Evolutionary conservation across 75 land plant species (phyloP).

Genomic region (Cupressus sempervirens): DNA sequence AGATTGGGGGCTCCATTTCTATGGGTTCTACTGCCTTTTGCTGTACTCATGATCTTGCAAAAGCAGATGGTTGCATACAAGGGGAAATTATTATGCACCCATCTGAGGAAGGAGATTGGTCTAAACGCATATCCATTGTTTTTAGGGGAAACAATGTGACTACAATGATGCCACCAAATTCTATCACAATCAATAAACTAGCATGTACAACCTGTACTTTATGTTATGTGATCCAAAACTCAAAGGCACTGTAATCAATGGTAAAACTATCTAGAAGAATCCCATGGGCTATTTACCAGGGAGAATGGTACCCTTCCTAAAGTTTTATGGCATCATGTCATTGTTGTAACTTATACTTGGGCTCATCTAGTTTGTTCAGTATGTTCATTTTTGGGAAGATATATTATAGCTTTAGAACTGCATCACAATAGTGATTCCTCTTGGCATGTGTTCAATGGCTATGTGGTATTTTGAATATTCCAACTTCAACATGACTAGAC

Average conservation of each 20-base stretch:
- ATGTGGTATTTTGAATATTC: slow-evolving; percentile 52
- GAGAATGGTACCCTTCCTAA: slow-evolving; percentile 43
- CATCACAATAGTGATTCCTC: slow-evolving; percentile 41
- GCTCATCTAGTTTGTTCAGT: slow-evolving; percentile 41
- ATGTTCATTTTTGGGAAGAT: slow-evolving; percentile 36
- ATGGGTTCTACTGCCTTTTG: slow-evolving; percentile 25
- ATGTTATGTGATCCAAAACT: slow-evolving; percentile 46
- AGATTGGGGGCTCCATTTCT: slow-evolving; percentile 33
- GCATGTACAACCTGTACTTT: slow-evolving; percentile 48
- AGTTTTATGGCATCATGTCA: slow-evolving; percentile 45
- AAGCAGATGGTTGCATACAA: slow-evolving; percentile 19
- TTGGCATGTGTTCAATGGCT: slow-evolving; percentile 52
- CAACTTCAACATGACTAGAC: slow-evolving; percentile 43
- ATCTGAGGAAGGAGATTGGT: slow-evolving; percentile 26
- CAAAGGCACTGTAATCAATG: slow-evolving; percentile 24
- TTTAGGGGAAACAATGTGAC: slow-evolving; percentile 17
- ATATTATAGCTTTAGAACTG: slow-evolving; percentile 42
- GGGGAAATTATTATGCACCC: slow-evolving; percentile 38
- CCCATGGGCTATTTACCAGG: slow-evolving; percentile 50
- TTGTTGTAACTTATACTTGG: slow-evolving; percentile 45
- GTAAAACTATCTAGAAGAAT: slow-evolving; percentile 44
- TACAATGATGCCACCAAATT: slow-evolving; percentile 17
- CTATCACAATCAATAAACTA: slow-evolving; percentile 27
- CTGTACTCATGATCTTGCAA: slow-evolving; percentile 29
- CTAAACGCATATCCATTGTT: slow-evolving; percentile 18